Conservation (phyloP, 208 protist genomes). For the Trypanosoma melophagium region DNA sequence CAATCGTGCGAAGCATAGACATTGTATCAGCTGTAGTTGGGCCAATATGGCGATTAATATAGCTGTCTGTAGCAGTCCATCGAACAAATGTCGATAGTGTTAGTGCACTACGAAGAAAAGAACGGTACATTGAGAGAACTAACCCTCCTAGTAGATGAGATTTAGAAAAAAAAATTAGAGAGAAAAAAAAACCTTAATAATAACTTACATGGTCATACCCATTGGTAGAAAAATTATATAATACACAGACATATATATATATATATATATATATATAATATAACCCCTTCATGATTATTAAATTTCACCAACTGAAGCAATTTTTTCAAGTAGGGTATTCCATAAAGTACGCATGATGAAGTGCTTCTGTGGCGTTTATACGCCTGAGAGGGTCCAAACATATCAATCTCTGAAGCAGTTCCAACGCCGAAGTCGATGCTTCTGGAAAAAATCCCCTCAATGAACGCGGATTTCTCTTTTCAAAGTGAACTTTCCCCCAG, state of each 20-base stretch:
- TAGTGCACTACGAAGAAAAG: slow-evolving; percentile 21
- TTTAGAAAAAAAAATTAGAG: slow-evolving; percentile 4
- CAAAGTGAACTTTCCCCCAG: slow-evolving; percentile 90
- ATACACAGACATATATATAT: too few species aligned
- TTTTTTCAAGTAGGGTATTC: slow-evolving; percentile 14
- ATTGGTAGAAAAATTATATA: too few species aligned
- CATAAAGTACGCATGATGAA: slow-evolving; percentile 67
- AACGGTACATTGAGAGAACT: slow-evolving; percentile 37
- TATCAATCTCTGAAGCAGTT: slow-evolving; percentile 59
- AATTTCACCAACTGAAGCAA: too few species aligned
- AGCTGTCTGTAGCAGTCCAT: slow-evolving; percentile 76
- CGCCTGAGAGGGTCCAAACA: slow-evolving; percentile 53
- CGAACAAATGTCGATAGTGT: slow-evolving; percentile 21
- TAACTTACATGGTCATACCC: too few species aligned
- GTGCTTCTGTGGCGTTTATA: slow-evolving; percentile 43
- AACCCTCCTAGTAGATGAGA: too few species aligned
- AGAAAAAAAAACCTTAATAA: slow-evolving; percentile 4
- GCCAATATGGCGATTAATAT: slow-evolving; percentile 91
- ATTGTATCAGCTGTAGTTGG: slow-evolving; percentile 76
- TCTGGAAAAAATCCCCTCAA: slow-evolving; percentile 63
- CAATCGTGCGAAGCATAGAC: slow-evolving; percentile 88
- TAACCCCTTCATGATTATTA: too few species aligned
- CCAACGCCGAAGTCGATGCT: slow-evolving; percentile 44
- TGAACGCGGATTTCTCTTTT: slow-evolving; percentile 39
- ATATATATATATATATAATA: too few species aligned